Conservation (phyloP, 352 stramenopile genomes). For the Globisporangium polare region DNA sequence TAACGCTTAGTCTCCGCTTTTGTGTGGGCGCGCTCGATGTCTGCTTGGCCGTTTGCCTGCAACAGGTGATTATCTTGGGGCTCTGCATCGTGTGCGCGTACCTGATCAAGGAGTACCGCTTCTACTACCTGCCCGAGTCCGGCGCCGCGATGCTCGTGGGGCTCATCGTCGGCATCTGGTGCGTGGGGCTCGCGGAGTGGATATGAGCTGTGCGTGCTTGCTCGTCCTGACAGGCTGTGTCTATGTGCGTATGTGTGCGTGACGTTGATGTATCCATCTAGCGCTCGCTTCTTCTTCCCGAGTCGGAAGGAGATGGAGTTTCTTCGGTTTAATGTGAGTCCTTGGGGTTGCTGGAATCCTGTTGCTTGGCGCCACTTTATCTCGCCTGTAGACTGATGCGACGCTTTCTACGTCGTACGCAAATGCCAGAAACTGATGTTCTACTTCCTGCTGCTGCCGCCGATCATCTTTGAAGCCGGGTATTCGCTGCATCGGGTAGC, state of each 20-base stretch:
- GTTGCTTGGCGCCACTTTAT: too few relatives aligned
- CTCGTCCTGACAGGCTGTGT: not conserved
- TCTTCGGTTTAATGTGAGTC: slow-evolving; percentile 79
- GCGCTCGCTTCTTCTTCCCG: slow-evolving; percentile 79
- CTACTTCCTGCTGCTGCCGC: slow-evolving; percentile 96
- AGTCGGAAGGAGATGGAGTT: slow-evolving; percentile 89
- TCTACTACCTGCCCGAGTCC: slow-evolving; percentile 89
- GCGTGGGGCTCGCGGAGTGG: not conserved
- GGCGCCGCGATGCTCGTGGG: slow-evolving; percentile 91
- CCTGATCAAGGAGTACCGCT: slow-evolving; percentile 88
- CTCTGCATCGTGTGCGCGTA: slow-evolving; percentile 90
- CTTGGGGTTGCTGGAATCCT: not conserved
- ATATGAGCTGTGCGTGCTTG: not conserved
- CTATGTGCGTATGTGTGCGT: not conserved
- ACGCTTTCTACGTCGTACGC: not conserved
- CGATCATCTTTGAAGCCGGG: slow-evolving; percentile 97
- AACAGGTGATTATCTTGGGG: slow-evolving; percentile 78
- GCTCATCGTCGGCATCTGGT: slow-evolving; percentile 81
- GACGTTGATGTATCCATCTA: slow-evolving; percentile 8
- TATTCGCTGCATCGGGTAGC: slow-evolving; percentile 87
- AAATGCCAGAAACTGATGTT: slow-evolving; percentile 85
- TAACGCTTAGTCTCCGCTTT: not conserved
- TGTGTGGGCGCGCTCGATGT: not conserved
- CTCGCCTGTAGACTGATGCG: not conserved
- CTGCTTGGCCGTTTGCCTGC: not conserved